Conservation (phyloP, 805 yeast species). For the Barnettozyma siamensis region DNA sequence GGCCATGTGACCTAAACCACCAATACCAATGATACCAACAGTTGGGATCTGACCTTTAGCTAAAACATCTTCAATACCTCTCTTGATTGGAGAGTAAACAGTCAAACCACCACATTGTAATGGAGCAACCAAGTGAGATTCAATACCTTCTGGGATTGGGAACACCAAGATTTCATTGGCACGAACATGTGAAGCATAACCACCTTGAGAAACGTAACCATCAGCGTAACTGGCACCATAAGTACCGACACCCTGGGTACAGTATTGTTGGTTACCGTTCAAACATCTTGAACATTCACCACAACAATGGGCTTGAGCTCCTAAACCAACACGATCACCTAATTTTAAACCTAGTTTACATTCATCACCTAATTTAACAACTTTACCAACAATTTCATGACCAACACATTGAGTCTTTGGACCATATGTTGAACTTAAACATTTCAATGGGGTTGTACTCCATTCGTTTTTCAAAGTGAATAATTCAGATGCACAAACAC, state of each 20-base stretch:
- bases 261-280: constrained; percentile 49
- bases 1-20: constrained; percentile 55
- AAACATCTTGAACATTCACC: constrained; percentile 55
- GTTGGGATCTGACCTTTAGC: constrained; percentile 26
- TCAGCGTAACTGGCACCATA: constrained; percentile 43
- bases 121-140: constrained; percentile 58
- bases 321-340: constrained; percentile 79
- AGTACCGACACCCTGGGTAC: constrained; percentile 44
- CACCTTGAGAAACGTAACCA: constrained; percentile 54
- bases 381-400: constrained; percentile 61
- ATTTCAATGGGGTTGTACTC: constrained; percentile 28
- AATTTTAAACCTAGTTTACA: constrained; percentile 43
- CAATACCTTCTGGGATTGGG: constrained; percentile 52
- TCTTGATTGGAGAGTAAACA: constrained; percentile 58
- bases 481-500: constrained; percentile 63
- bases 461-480: constrained; percentile 48
- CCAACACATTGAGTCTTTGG: constrained; percentile 50
- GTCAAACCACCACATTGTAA: constrained; percentile 77
- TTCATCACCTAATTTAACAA: constrained; percentile 52
- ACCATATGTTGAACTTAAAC: constrained; percentile 23
- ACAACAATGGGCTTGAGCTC: constrained; percentile 65
- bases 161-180: constrained; percentile 58
- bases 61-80: constrained; percentile 27
- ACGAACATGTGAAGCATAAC: constrained; percentile 62
- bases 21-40: constrained; percentile 51